Evolutionary conservation across 148 eudicot genomes (phyloP), one percentile per base, ranked within the genome.

Genomic region (Vaccinium macrocarpon): DNA sequence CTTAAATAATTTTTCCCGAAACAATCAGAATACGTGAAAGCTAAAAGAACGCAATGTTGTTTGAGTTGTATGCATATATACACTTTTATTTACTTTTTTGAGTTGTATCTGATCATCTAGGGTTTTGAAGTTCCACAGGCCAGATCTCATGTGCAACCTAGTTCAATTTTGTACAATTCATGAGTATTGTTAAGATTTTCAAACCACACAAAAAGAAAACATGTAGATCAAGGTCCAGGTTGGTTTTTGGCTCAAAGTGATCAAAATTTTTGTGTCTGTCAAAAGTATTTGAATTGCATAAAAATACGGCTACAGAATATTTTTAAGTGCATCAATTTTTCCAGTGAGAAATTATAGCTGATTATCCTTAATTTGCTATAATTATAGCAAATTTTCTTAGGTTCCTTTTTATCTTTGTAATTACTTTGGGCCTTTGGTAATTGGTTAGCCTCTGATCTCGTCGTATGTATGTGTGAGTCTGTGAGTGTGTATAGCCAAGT

Each of bases 141-240:
- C 50, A 25, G 84, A 71, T 82, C 77, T 49, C 84, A 82, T 32
- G 64, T 55, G 55, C 84, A 50, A 35, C 38, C 38, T 35, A 35
- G 38, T 35, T 35, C 38, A 35, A 35, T 35, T 35, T 35, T 35
- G 4, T 35, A 35, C 38, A 35, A 35, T 35, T 35, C 38, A 35
- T 35, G 38, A 35, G 38, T 8, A 82, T 51, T 50, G 51, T 19
- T 82, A 79, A 53, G 29, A 53, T 55, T 46, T 78, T 56, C 16
- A 27, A 78, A 29, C 55, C 64, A 19, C 8, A 55, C 57, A 15
- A 3, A 16, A 29, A 55, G 50, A 55, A 51, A 51, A 77, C 18
- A 35, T 73, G 76, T 42, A 25, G 35, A 50, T 50, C 13, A 9
- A 77, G 19, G 53, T 75, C 11, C 23, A 27, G 75, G 42, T 71